phyloP scores from a whole-genome alignment of 2,329 filamentous ascomycete genomes.

The Trichoderma koningii region DNA sequence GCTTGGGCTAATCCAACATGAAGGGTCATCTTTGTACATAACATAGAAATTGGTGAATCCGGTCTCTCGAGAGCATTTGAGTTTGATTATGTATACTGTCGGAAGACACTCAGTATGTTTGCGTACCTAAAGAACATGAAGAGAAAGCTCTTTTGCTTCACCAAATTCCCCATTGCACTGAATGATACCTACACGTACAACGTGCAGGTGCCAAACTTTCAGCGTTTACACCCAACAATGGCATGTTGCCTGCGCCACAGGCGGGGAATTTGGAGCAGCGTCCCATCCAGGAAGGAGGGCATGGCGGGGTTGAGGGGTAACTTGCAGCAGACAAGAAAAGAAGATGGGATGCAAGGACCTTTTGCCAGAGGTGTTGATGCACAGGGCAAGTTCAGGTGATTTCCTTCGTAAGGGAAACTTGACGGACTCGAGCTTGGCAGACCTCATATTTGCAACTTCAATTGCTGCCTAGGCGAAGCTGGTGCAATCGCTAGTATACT shows the following conservation, averaged over 20 bases:
- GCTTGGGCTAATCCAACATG: not conserved
- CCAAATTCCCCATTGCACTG: too few relatives aligned
- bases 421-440: not conserved
- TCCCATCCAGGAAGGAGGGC: slow-evolving; percentile 10
- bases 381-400: not conserved
- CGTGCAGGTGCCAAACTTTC: too few relatives aligned
- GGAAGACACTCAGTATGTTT: too few relatives aligned
- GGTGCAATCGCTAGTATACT: too few relatives aligned
- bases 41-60: too few relatives aligned
- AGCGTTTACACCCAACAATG: too few relatives aligned
- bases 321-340: not conserved
- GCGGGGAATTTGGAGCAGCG: slow-evolving; percentile 23
- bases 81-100: too few relatives aligned
- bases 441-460: not conserved
- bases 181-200: too few relatives aligned
- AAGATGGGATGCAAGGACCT: not conserved
- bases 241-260: slow-evolving; percentile 25
- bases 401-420: not conserved
- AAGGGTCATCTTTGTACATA: too few relatives aligned
- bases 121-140: too few relatives aligned
- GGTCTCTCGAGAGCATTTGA: too few relatives aligned
- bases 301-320: slow-evolving; percentile 28
- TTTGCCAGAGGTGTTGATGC: not conserved
- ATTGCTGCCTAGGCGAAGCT: not conserved
- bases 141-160: too few relatives aligned